Conservation (phyloP, 768 basidiomycete species). For the Amanita pallidorosea region DNA sequence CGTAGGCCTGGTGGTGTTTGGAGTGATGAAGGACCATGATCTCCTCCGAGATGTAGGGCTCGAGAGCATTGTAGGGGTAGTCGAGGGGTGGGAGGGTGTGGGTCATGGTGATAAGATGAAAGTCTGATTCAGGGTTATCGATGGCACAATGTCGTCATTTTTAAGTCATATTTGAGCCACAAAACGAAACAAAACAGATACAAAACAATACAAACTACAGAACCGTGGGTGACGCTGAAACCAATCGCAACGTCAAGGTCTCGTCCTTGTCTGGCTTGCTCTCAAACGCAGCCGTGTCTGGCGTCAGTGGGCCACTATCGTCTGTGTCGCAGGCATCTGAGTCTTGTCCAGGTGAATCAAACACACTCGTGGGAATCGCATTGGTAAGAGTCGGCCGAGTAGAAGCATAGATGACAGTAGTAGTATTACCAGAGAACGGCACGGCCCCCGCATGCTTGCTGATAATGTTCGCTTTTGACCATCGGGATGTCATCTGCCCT, state of each 20-base stretch:
- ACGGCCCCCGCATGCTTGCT: neutral
- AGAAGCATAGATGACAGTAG: conserved; percentile 3
- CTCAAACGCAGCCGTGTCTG: conserved; percentile 12
- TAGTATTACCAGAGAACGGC: neutral
- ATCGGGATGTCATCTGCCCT: conserved; percentile 4
- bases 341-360: conserved; percentile 12
- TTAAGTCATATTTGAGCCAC: neutral
- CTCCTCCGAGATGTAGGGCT: conserved; percentile 85
- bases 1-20: conserved; percentile 94
- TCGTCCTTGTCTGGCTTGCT: neutral
- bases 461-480: neutral
- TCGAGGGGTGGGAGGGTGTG: conserved; percentile 63
- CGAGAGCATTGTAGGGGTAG: conserved; percentile 80
- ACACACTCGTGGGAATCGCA: neutral
- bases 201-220: neutral
- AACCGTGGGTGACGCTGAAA: neutral
- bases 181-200: conserved; percentile 4
- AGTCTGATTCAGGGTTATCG: conserved; percentile 3
- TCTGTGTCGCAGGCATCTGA: conserved; percentile 2
- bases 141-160: conserved; percentile 3
- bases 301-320: conserved; percentile 12
- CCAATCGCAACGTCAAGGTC: conserved; percentile 3
- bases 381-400: conserved; percentile 1
- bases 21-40: conserved; percentile 95
- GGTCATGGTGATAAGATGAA: conserved; percentile 18